Evolutionary conservation across 805 yeast genomes (phyloP).

Genomic region (Brettanomyces nanus): DNA sequence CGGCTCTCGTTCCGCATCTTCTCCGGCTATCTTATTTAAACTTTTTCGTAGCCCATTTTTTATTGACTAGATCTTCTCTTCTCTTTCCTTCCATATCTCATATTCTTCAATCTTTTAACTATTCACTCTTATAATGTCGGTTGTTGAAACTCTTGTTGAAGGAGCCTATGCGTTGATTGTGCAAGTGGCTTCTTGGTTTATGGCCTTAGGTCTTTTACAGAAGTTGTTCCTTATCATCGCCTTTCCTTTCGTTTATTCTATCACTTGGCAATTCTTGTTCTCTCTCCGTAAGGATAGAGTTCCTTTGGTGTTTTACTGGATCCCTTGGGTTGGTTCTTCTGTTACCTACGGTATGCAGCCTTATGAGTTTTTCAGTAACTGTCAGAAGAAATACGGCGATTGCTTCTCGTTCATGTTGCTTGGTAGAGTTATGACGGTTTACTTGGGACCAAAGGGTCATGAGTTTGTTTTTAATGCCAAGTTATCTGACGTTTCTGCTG

Average conservation of each 20-base stretch:
- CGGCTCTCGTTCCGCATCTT: not conserved
- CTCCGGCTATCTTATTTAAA: not conserved
- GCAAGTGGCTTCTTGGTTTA: slow-evolving; percentile 8
- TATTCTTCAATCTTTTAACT: not conserved
- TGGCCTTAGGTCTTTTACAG: slow-evolving; percentile 18
- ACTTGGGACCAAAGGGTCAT: slow-evolving; percentile 95
- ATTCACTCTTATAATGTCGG: slow-evolving; percentile 20
- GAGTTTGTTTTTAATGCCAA: slow-evolving; percentile 92
- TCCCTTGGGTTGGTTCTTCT: slow-evolving; percentile 96
- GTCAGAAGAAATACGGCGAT: slow-evolving; percentile 83
- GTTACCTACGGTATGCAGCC: slow-evolving; percentile 88
- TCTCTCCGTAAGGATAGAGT: slow-evolving; percentile 75
- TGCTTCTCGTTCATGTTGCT: slow-evolving; percentile 83
- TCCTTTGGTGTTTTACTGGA: slow-evolving; percentile 85
- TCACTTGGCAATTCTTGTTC: slow-evolving; percentile 59
- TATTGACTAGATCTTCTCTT: not conserved
- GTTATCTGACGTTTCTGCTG: slow-evolving; percentile 85
- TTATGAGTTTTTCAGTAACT: slow-evolving; percentile 74
- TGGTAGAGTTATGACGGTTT: slow-evolving; percentile 92
- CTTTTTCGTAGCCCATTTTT: not conserved
- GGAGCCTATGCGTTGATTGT: slow-evolving; percentile 10
- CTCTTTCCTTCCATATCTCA: too few species aligned
- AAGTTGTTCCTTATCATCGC: slow-evolving; percentile 27
- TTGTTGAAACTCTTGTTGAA: slow-evolving; percentile 15
- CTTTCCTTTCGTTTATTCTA: slow-evolving; percentile 57